These are phyloP conservation scores for Xylaria multiplex DNA, from an alignment of 2,329 filamentous ascomycete species.

Conservation along the genomic window DNA sequence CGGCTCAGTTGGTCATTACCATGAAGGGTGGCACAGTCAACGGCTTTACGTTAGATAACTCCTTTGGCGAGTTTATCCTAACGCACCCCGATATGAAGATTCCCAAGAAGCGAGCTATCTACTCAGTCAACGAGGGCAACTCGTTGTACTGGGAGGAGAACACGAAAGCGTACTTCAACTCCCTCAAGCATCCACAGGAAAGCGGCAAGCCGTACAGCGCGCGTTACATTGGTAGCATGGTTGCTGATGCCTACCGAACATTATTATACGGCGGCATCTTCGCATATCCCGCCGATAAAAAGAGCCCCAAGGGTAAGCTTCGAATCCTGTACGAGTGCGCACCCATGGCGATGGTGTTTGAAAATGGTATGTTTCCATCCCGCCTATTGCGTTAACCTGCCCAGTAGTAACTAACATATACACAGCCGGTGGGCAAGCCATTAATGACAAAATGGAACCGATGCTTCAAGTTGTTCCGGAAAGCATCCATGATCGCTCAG, in stretches of 20 bases:
- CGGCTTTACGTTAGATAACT: conserved; percentile 97
- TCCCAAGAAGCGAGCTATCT: conserved; percentile 83
- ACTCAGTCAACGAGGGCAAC: conserved; percentile 99
- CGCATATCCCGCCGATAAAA: conserved; percentile 96
- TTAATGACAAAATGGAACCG: conserved; percentile 89
- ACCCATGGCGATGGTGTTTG: conserved; percentile 98
- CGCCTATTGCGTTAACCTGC: background rate
- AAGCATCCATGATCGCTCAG: conserved; percentile 92
- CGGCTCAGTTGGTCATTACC: conserved; percentile 93
- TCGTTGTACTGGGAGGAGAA: conserved; percentile 93
- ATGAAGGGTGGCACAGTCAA: conserved; percentile 94
- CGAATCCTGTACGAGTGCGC: conserved; percentile 98
- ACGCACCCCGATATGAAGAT: conserved; percentile 95
- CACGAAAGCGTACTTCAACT: conserved; percentile 88
- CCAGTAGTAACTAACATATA: conserved; percentile 45
- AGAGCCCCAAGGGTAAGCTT: conserved; percentile 98
- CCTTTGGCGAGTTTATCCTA: conserved; percentile 97
- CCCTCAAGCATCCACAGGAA: conserved; percentile 80
- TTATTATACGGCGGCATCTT: conserved; percentile 96
- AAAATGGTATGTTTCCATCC: conserved; percentile 78
- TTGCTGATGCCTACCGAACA: conserved; percentile 96
- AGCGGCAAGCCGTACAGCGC: conserved; percentile 90
- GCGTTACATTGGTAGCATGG: conserved; percentile 97
- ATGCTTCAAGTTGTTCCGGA: conserved; percentile 91
- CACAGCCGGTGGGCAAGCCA: conserved; percentile 86